Percentiles rank a stretch among this genome's conserved stretches.
phyloP scores from a whole-genome alignment of 75 land plant genomes.

The Selaginella tamariscina region DNA sequence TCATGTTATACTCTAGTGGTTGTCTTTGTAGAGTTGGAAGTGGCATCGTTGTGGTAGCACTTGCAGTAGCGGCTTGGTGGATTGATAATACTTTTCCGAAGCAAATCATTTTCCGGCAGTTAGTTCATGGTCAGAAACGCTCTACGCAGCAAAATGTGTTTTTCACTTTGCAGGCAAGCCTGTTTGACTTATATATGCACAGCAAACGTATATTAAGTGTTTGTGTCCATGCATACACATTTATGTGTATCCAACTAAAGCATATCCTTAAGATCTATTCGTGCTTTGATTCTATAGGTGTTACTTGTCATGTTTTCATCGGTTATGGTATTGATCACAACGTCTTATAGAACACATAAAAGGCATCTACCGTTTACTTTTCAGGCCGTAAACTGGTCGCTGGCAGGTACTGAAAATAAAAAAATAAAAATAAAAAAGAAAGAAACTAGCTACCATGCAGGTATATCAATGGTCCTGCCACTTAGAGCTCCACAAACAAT shows the following conservation, averaged over 20 bases:
- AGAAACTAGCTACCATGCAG: constrained; percentile 17
- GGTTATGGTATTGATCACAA: constrained; percentile 62
- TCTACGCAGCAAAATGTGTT: not conserved
- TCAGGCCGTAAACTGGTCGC: constrained; percentile 72
- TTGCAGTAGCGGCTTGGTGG: constrained; percentile 42
- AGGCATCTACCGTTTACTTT: constrained; percentile 46
- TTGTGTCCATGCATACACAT: not conserved
- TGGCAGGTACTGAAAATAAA: constrained; percentile 18
- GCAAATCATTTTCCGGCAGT: constrained; percentile 27
- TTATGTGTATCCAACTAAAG: not conserved
- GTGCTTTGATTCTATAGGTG: constrained; percentile 23
- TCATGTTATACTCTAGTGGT: constrained; percentile 5
- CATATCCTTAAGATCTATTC: not conserved
- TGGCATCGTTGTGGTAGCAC: constrained; percentile 41
- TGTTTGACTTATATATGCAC: no score
- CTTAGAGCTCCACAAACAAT: constrained; percentile 46
- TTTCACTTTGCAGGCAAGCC: not conserved
- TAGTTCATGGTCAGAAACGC: constrained; percentile 24
- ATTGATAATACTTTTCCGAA: constrained; percentile 28
- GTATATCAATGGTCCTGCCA: constrained; percentile 56
- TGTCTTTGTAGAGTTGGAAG: constrained; percentile 44
- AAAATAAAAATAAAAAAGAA: not conserved
- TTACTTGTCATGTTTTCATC: constrained; percentile 53
- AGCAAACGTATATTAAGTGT: no score
- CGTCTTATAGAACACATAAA: constrained; percentile 57